These are phyloP conservation scores for Perilla frutescens DNA, from an alignment of 257 asterid genomes.

Conservation along the genomic window DNA sequence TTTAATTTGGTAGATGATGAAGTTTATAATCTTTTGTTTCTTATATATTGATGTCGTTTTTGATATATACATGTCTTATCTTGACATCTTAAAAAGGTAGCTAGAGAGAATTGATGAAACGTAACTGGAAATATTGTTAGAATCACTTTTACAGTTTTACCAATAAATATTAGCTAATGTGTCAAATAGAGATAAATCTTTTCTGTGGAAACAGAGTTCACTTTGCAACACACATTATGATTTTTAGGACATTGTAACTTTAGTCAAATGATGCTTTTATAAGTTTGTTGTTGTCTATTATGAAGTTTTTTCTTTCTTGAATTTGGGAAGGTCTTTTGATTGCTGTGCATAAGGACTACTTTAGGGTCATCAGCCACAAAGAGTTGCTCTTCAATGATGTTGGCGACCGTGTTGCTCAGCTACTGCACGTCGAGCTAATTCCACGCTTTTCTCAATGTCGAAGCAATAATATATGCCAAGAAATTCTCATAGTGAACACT, in stretches of 20 bases:
- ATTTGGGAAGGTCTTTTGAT: slow-evolving; percentile 73
- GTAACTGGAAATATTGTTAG: not conserved
- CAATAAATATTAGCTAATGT: not conserved
- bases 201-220: not conserved
- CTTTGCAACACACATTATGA: not conserved
- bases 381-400: slow-evolving; percentile 94
- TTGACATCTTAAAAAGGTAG: too few species aligned
- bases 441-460: slow-evolving; percentile 65
- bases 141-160: not conserved
- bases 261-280: not conserved
- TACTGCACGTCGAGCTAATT: slow-evolving; percentile 81
- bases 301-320: slow-evolving; percentile 26
- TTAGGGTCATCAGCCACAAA: slow-evolving; percentile 73
- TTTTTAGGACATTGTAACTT: not conserved
- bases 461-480: slow-evolving; percentile 65
- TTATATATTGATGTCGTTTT: not conserved
- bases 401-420: slow-evolving; percentile 98
- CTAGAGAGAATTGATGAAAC: not conserved
- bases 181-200: slow-evolving; percentile 17
- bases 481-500: slow-evolving; percentile 90
- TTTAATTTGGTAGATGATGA: not conserved
- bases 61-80: not conserved
- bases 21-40: not conserved
- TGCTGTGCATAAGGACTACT: slow-evolving; percentile 87
- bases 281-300: not conserved